Base-by-base conservation (phyloP, 2,329 filamentous ascomycete genomes). In the Cercospora sojina region DNA sequence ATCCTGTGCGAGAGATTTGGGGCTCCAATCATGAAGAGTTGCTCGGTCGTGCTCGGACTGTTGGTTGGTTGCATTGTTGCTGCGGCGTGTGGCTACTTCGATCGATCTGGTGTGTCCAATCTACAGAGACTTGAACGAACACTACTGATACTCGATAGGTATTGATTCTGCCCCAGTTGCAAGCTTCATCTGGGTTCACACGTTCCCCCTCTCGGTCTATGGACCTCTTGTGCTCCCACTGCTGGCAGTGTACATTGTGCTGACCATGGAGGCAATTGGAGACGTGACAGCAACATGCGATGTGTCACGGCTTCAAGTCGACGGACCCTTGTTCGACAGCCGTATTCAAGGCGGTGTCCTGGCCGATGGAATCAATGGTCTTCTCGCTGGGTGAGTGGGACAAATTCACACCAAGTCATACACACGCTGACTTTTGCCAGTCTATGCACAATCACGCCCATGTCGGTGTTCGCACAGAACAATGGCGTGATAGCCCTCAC, bases 401-500 rank as follows among this genome's bases (percentile, higher is more conserved):
- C 25, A 12, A 20, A 18, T 18, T 10, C 20, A 23, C 6, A 31
- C 18, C 23, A 32, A 6, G 6, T 8, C 3, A 10, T 23, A 6
- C 9, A 16, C n/a, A 16, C 12, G 3, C 59, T 62, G 27, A 62
- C 47, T 10, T 13, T 18, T 8, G 9, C 5, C 18, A 62, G 59
- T 0, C 84, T 95, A 32, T 90, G 88, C 81, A 94, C 91, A 57
- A 91, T 92, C 71, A 91, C 90, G 0, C 91, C 91, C 31, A 91
- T 93, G 86, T 89, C 87, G 1, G 90, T 88, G 0, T 93, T 93
- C 72, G 91, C 91, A 0, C 91, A 93, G 77, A 94, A 94, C 81
- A 93, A 94, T 76, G 91, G 91, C 38, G 90, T 94, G 60, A 93
- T 95, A 67, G 90, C 91, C 0, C 83, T 95, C 53, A 95, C 91